phyloP scores from a whole-genome alignment of 1,139 yeast genomes.

The Tardiomyces blankii region DNA sequence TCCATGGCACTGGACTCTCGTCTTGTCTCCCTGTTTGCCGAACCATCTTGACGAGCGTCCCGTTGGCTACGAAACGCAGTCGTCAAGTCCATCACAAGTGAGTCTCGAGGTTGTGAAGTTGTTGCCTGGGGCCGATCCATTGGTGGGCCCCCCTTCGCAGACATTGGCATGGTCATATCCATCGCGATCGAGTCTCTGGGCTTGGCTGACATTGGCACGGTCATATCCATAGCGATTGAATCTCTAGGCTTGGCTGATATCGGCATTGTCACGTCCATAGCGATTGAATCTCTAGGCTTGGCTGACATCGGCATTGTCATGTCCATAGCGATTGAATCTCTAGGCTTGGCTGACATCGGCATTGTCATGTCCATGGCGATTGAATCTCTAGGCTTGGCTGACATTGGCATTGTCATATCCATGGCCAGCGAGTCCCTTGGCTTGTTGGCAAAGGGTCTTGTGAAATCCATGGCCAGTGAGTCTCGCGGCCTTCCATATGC shows the following conservation, averaged over 20 bases:
- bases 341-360: too few relatives aligned
- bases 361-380: neutral
- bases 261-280: neutral
- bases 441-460: neutral
- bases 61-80: neutral
- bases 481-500: neutral
- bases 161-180: neutral
- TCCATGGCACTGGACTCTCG: neutral
- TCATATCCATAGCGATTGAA: neutral
- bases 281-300: neutral
- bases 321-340: neutral
- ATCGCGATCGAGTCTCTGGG: neutral
- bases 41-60: neutral
- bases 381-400: neutral
- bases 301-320: neutral
- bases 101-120: too few relatives aligned
- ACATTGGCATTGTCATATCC: neutral
- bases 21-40: neutral
- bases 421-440: neutral
- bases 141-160: too few relatives aligned
- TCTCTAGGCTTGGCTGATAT: too few relatives aligned
- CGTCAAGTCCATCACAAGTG: neutral
- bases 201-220: neutral
- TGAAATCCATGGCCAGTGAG: neutral
- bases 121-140: too few relatives aligned